phyloP scores from a whole-genome alignment of 176 grass and related monocot species.

The Guadua angustifolia region DNA sequence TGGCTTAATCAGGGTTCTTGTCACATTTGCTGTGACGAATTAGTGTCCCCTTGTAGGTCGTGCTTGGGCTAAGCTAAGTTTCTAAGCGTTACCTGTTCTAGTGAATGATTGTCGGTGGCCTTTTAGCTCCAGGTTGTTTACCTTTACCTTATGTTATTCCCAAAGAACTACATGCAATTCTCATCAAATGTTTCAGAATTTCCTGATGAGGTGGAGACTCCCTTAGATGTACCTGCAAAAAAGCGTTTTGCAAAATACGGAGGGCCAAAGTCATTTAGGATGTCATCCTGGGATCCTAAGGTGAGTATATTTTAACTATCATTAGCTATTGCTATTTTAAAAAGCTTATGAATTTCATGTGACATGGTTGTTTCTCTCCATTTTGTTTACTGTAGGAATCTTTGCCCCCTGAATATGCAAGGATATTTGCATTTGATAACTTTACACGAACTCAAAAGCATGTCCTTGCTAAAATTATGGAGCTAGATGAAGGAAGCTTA shows the following conservation, averaged over 20 bases:
- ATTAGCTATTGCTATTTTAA: neutral
- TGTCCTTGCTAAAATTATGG: conserved; percentile 60
- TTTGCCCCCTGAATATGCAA: conserved; percentile 78
- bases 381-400: conserved; percentile 78
- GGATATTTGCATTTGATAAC: conserved; percentile 97
- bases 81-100: neutral
- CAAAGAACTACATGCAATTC: conserved; percentile 25
- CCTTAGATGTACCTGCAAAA: conserved; percentile 83
- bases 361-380: conserved; percentile 37
- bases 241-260: conserved; percentile 92
- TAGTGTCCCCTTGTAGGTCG: neutral
- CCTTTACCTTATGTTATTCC: conserved; percentile 8
- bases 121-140: conserved; percentile 11
- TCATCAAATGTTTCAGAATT: conserved; percentile 68
- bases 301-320: conserved; percentile 46
- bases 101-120: neutral
- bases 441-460: conserved; percentile 84
- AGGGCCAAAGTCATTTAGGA: conserved; percentile 93
- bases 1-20: neutral
- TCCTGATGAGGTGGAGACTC: conserved; percentile 97
- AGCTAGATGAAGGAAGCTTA: conserved; percentile 49
- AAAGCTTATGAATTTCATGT: conserved; percentile 29
- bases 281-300: conserved; percentile 93
- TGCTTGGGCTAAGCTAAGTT: neutral
- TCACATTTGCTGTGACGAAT: neutral